Evolutionary conservation across 177 flowering plant species (phyloP).

Genomic region (Vitis hybrid): DNA sequence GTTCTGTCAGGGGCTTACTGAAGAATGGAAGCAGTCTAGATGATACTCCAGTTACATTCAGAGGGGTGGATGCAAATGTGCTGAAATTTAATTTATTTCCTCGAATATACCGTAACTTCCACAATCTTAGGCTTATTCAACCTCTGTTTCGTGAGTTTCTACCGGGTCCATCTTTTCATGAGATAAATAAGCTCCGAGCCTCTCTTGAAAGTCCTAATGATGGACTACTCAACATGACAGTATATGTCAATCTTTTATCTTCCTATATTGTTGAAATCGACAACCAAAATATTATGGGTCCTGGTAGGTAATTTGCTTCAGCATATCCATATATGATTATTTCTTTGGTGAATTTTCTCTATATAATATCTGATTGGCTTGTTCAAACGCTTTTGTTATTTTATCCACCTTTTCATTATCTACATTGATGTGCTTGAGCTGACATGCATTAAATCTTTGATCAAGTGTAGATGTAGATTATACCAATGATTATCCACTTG

Average conservation of each 20-base stretch:
- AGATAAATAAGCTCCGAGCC: conserved; percentile 51
- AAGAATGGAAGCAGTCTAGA: conserved; percentile 52
- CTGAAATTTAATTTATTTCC: conserved; percentile 86
- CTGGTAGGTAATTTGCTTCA: conserved; percentile 53
- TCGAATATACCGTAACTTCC: conserved; percentile 60
- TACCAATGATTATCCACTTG: no score
- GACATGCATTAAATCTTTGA: not conserved
- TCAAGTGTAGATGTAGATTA: not conserved
- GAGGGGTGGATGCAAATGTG: conserved; percentile 69
- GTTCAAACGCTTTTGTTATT: not conserved
- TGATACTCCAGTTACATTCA: conserved; percentile 66
- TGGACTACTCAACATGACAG: conserved; percentile 79
- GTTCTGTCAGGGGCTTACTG: conserved; percentile 69
- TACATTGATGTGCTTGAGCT: not conserved
- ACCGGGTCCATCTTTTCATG: conserved; percentile 67
- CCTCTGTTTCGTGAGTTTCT: conserved; percentile 89
- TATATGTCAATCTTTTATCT: conserved; percentile 75
- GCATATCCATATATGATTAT: not conserved
- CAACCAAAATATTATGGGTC: conserved; percentile 61
- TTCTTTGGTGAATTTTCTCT: not conserved
- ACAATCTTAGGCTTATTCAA: conserved; percentile 73
- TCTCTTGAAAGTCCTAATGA: conserved; percentile 64
- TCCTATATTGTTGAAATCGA: conserved; percentile 77
- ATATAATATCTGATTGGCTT: not conserved
- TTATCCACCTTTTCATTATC: not conserved